Evolutionary conservation across 108 stramenopile genomes (phyloP), one percentile per base, ranked within the genome.

Genomic region (Cyclotella kingstonii): DNA sequence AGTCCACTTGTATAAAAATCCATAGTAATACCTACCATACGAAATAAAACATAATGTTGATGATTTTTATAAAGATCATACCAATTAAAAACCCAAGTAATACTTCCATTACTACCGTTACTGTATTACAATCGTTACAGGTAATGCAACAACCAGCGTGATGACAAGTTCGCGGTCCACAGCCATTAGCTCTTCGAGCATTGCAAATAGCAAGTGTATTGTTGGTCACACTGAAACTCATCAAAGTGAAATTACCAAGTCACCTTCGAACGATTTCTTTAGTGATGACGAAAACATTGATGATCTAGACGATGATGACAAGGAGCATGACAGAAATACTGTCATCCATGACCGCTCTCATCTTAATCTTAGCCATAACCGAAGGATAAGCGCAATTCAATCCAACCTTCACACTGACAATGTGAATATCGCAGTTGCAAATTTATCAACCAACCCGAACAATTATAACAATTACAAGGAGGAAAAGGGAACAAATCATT

Each of bases 401-500:
- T 1, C 29, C 27, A 19, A 33, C 33, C 23, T 25, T 25, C 15
- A 9, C 54, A 56, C 12, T 17, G 34, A n/a, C 14, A 44, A 40
- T 40, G 23, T 15, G 11, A 23, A 35, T 21, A 17, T 39, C 39
- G 34, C 39, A 2, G 39, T 14, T 4, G 54, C 6, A 54, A 45
- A 45, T 17, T 4, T 12, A 6, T 8, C 0, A 18, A 12, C 29
- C 48, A 3, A 12, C 23, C 55, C 17, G 3, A 40, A 25, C n/a
- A 38, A 34, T 14, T 38, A 34, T 9, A 3, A 27, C 26, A 25
- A 36, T 14, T 2, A 27, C 15, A 26, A n/a, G n/a, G 17, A 23
- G 44, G 41, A 39, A 35, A 61, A 45, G 39, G 41, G 72, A 42
- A 31, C 34, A 35, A 77, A 60, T 53, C 70, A 76, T 65, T 54